Conservation (phyloP, 495 filamentous ascomycete genomes). For the Stereocaulon alpinum region DNA sequence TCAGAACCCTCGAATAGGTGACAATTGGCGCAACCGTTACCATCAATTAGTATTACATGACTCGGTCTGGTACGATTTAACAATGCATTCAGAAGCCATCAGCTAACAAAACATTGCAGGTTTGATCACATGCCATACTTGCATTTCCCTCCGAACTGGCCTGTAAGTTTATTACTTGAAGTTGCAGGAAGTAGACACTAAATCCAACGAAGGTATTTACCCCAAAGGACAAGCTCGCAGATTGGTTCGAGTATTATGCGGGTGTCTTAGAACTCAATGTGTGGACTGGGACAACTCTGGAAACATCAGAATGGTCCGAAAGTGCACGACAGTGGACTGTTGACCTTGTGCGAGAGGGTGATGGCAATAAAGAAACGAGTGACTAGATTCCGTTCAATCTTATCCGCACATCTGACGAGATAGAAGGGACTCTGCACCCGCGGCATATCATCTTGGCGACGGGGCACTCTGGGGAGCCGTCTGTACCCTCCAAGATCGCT, state of each 20-base stretch:
- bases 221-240: conserved; percentile 70
- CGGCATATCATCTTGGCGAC: conserved; percentile 62
- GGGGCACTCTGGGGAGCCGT: conserved; percentile 60
- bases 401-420: not conserved
- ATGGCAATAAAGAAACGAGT: not conserved
- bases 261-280: conserved; percentile 63
- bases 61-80: conserved; percentile 47
- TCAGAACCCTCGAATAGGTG: conserved; percentile 54
- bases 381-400: not conserved
- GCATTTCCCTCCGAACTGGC: conserved; percentile 55
- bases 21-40: conserved; percentile 62
- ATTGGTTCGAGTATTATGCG: conserved; percentile 67
- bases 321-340: conserved; percentile 48
- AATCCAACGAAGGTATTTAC: conserved; percentile 40
- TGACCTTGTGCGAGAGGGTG: conserved; percentile 39
- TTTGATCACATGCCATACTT: conserved; percentile 65
- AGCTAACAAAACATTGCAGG: not conserved
- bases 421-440: conserved; percentile 43
- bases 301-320: conserved; percentile 42
- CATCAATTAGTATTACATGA: conserved; percentile 59
- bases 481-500: conserved; percentile 46
- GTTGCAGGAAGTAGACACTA: not conserved
- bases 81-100: not conserved
- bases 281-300: conserved; percentile 50
- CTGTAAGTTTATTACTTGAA: conserved; percentile 1